These are phyloP conservation scores for Coniella vitis DNA, from an alignment of 2,329 filamentous ascomycete species.

Conservation along the genomic window DNA sequence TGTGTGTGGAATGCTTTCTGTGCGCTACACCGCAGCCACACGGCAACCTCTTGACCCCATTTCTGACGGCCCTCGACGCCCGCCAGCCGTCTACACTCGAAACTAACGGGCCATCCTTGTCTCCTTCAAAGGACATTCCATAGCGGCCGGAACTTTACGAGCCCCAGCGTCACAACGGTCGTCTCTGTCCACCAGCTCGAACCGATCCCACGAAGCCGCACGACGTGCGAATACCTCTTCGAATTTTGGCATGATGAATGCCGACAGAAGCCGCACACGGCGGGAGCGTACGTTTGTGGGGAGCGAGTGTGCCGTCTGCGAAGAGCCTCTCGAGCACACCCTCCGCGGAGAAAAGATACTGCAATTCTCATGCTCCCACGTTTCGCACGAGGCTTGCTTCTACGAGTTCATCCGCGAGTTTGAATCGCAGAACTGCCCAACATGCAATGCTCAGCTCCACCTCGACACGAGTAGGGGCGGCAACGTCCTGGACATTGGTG, in stretches of 20 bases:
- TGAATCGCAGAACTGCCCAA: conserved; percentile 88
- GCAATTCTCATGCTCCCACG: conserved; percentile 94
- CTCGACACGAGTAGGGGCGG: conserved; percentile 89
- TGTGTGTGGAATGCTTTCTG: no score
- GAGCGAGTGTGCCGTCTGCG: conserved; percentile 89
- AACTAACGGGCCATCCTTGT: conserved; percentile 20
- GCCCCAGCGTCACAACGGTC: conserved; percentile 33
- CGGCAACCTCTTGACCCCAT: no score
- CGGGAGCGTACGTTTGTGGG: conserved; percentile 93
- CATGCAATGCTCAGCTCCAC: conserved; percentile 85
- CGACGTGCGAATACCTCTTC: conserved; percentile 36
- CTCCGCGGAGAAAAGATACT: conserved; percentile 88
- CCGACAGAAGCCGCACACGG: conserved; percentile 71
- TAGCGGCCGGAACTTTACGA: conserved; percentile 29
- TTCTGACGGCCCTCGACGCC: not conserved
- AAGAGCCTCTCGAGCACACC: conserved; percentile 93
- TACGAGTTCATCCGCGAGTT: conserved; percentile 97
- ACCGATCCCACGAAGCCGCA: conserved; percentile 29
- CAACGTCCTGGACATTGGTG: conserved; percentile 88
- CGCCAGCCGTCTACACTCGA: conserved; percentile 8
- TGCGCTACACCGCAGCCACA: no score
- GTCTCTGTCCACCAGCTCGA: conserved; percentile 29
- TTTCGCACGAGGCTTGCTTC: conserved; percentile 96
- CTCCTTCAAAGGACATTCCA: conserved; percentile 29
- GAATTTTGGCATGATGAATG: conserved; percentile 57